Evolutionary conservation across 352 stramenopile genomes (phyloP).

Genomic region (Pythium aristosporum): DNA sequence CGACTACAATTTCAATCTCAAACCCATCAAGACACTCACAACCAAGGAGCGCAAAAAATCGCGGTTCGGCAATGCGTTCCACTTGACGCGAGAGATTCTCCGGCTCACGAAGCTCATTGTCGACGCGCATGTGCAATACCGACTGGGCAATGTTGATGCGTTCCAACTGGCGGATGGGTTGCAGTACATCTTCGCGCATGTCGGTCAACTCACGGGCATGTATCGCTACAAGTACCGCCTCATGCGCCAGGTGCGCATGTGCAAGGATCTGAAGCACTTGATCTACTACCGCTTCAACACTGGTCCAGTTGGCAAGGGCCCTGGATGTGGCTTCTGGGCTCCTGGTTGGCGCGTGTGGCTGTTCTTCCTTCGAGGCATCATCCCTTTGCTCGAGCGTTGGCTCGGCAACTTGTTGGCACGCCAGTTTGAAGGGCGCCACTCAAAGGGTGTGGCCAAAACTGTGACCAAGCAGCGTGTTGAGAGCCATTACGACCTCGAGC

Average conservation of each 20-base stretch:
- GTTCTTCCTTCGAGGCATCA: conserved; percentile 99
- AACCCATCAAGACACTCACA: conserved; percentile 99
- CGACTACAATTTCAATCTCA: conserved; percentile 99
- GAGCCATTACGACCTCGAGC: conserved; percentile 99
- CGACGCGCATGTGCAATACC: conserved; percentile 99
- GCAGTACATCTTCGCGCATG: conserved; percentile 99
- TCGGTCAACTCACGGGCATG: conserved; percentile 99
- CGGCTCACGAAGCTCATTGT: conserved; percentile 99
- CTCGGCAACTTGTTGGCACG: conserved; percentile 98
- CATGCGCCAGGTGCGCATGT: conserved; percentile 98
- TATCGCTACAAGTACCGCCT: conserved; percentile 99
- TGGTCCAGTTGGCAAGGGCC: conserved; percentile 98
- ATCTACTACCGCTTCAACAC: conserved; percentile 99
- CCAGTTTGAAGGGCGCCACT: conserved; percentile 99
- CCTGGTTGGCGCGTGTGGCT: conserved; percentile 99
- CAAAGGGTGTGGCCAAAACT: conserved; percentile 98
- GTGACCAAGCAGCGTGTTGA: conserved; percentile 99
- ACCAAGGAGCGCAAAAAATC: conserved; percentile 99
- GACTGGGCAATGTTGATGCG: conserved; percentile 98
- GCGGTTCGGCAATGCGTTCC: conserved; percentile 95
- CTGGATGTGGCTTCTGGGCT: conserved; percentile 99
- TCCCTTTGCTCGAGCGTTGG: conserved; percentile 98
- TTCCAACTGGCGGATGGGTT: conserved; percentile 99
- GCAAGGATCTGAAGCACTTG: conserved; percentile 99
- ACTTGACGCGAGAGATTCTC: conserved; percentile 98